Conservation (phyloP, 495 filamentous ascomycete genomes). For the Rostrohypoxylon terebratum region DNA sequence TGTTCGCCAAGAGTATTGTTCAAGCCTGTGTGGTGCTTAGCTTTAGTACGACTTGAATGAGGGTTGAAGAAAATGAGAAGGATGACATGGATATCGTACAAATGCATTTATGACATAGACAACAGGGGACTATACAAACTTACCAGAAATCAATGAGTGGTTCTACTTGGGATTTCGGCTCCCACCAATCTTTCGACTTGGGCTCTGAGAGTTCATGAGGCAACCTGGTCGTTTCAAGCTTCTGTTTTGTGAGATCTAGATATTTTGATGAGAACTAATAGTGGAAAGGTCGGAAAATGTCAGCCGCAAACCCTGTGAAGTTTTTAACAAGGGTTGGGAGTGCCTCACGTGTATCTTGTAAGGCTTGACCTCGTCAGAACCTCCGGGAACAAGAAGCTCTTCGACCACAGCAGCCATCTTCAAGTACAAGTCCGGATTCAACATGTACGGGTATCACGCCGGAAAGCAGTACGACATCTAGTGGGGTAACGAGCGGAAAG, state of each 20-base stretch:
- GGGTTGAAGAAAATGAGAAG: neutral
- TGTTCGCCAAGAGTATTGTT: constrained; percentile 70
- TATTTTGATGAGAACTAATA: constrained; percentile 64
- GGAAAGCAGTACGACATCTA: constrained; percentile 31
- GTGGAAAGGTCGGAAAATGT: neutral
- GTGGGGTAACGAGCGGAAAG: constrained; percentile 32
- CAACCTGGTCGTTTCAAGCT: constrained; percentile 66
- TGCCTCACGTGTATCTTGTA: constrained; percentile 64
- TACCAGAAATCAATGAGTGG: constrained; percentile 66
- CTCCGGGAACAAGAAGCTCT: constrained; percentile 38
- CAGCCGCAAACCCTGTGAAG: constrained; percentile 21
- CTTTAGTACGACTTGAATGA: constrained; percentile 6
- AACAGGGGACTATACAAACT: constrained; percentile 26
- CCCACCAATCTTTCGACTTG: constrained; percentile 59
- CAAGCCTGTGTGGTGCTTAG: constrained; percentile 59
- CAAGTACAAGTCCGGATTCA: constrained; percentile 22
- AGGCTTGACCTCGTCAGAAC: constrained; percentile 58
- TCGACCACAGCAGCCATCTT: constrained; percentile 40
- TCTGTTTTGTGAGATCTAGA: constrained; percentile 64
- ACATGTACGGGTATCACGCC: constrained; percentile 32
- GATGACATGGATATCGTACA: constrained; percentile 1
- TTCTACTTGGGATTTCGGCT: constrained; percentile 62
- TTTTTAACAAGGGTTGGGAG: neutral
- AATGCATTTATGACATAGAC: constrained; percentile 16
- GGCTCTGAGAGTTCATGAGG: constrained; percentile 60